These are phyloP conservation scores for Arctium minus DNA, from an alignment of 129 eudicot genomes.

Conservation along the genomic window DNA sequence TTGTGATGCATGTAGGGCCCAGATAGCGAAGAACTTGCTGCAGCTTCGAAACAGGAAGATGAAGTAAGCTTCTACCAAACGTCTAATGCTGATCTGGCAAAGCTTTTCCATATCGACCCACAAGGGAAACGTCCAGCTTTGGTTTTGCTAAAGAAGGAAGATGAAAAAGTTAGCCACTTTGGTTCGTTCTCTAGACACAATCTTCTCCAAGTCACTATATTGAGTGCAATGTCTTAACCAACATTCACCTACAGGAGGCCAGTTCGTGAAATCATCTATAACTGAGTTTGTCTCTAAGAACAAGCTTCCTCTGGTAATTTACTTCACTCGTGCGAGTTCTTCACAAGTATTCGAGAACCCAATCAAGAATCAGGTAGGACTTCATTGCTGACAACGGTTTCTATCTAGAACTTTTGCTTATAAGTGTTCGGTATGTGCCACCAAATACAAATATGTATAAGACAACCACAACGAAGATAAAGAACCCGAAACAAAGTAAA, in stretches of 20 bases:
- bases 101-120: constrained; percentile 66
- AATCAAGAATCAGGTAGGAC: constrained; percentile 66
- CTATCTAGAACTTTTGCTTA: background rate
- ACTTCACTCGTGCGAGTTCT: constrained; percentile 57
- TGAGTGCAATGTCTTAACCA: constrained; percentile 3
- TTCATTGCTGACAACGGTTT: background rate
- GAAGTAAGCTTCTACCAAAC: constrained; percentile 82
- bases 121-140: constrained; percentile 62
- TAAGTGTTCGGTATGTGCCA: background rate
- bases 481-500: background rate
- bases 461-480: background rate
- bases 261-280: constrained; percentile 55
- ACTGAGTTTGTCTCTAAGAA: constrained; percentile 60
- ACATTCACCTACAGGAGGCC: constrained; percentile 44
- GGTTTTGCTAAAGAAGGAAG: constrained; percentile 73
- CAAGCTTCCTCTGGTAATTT: constrained; percentile 64
- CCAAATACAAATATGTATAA: background rate
- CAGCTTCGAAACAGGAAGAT: constrained; percentile 73
- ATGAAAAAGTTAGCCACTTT: constrained; percentile 57
- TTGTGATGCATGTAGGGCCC: constrained; percentile 46
- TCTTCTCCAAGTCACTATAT: constrained; percentile 5
- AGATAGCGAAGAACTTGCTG: constrained; percentile 67
- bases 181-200: constrained; percentile 37
- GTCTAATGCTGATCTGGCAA: constrained; percentile 61
- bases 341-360: constrained; percentile 65